Evolutionary conservation across 2,329 filamentous ascomycete species (phyloP).

Genomic region (Paecilomyces dactylethromorphus): DNA sequence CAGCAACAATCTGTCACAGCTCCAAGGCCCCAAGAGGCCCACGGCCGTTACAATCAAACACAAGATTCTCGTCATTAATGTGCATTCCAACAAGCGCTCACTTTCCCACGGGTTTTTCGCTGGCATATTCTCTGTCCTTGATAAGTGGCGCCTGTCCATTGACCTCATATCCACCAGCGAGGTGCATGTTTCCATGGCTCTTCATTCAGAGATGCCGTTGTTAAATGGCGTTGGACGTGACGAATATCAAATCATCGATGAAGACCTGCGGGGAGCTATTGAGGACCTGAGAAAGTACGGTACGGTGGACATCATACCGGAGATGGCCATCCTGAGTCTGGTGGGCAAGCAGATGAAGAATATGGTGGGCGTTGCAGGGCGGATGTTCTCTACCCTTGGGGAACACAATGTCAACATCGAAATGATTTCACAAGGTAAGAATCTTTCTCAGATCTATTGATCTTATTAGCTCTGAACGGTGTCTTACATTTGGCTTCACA

Average conservation of each 20-base stretch:
- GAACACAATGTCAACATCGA: slow-evolving; percentile 95
- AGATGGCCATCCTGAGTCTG: slow-evolving; percentile 93
- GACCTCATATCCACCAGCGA: slow-evolving; percentile 95
- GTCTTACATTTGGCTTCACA: slow-evolving; percentile 29
- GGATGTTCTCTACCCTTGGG: slow-evolving; percentile 90
- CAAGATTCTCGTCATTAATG: slow-evolving; percentile 93
- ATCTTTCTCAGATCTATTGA: not conserved
- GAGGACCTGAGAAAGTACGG: slow-evolving; percentile 73
- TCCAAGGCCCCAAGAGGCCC: slow-evolving; percentile 62
- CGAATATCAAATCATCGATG: slow-evolving; percentile 50
- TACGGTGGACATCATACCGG: slow-evolving; percentile 79
- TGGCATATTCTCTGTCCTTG: slow-evolving; percentile 84
- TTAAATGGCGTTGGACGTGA: slow-evolving; percentile 41
- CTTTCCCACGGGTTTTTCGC: slow-evolving; percentile 95
- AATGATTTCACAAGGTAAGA: slow-evolving; percentile 95
- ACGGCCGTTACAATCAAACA: slow-evolving; percentile 96
- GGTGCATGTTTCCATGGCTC: slow-evolving; percentile 94
- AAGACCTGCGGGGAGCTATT: slow-evolving; percentile 59
- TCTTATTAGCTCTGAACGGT: slow-evolving; percentile 1
- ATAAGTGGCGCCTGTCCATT: slow-evolving; percentile 79
- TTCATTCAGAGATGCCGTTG: slow-evolving; percentile 68
- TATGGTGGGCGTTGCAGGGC: slow-evolving; percentile 87
- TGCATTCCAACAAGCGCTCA: slow-evolving; percentile 94
- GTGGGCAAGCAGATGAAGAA: slow-evolving; percentile 97
- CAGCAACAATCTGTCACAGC: slow-evolving; percentile 39